Base-by-base conservation (phyloP, 2,329 filamentous ascomycete genomes). In the Thelonectria discophora region DNA sequence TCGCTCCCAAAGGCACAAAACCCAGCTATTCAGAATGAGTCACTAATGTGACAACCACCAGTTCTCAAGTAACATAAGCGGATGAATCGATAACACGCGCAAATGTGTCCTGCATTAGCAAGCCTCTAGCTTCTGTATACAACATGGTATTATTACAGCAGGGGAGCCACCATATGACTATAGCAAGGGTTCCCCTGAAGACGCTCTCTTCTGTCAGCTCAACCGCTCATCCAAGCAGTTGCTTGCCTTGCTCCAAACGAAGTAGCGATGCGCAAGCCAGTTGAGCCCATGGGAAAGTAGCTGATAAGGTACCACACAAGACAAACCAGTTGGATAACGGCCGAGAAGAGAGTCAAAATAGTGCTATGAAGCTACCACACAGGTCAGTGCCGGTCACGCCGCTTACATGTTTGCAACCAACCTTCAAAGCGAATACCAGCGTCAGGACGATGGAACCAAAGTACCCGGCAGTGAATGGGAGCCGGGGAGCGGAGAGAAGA, bases 221-320 rank as follows among this genome's bases (percentile, higher is more conserved):
- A 97, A 61, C 91, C 89, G 49, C 86, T 89, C 87, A 97, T 90
- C 95, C 94, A 98, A 55, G 93, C 87, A 5, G 92, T 86, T 39
- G 96, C 91, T 73, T 94, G 87, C 74, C 89, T 90, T 18, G 90
- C 92, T 20, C 94, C 95, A 74, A 97, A 95, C 3, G 88, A 88
- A 45, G 93, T 92, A 60, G 93, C 93, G 68, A 97, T 87, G 62
- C 94, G 90, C 67, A 99, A 80, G 43, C 95, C 93, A 57, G 90
- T 91, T 59, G 91, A 92, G 42, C 95, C 95, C 94, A 98, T 97
- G 24, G 95, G 95, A 73, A 98, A 98, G 78, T 99, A 99, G 79
- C 92, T 97, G 77, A 98, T 89, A 48, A 97, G 84, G 79, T 98
- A 98, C 94, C 94, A 98, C 48, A 92, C 67, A 66, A 98, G 82